phyloP scores from a whole-genome alignment of 2,329 filamentous ascomycete species.

The Coniochaeta ligniaria region DNA sequence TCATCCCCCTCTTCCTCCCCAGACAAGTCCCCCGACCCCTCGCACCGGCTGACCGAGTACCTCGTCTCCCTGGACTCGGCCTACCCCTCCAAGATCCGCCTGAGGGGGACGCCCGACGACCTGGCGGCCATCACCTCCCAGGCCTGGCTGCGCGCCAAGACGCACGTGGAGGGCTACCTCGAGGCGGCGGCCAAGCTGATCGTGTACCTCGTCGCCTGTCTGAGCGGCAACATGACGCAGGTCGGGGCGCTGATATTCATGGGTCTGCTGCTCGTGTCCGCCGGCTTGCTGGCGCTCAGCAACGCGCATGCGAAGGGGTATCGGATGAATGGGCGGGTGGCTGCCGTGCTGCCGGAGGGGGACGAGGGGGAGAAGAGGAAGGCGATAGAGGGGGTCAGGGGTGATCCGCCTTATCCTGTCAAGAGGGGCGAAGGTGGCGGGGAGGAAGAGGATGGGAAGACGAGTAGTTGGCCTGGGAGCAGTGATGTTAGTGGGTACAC shows the following conservation, averaged over 20 bases:
- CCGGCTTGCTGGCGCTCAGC: constrained; percentile 44
- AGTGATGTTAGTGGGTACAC: constrained; percentile 6
- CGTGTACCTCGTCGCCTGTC: constrained; percentile 48
- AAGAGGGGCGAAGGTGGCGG: not conserved
- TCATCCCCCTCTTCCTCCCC: not conserved
- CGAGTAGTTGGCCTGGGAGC: not conserved
- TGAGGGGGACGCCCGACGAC: constrained; percentile 47
- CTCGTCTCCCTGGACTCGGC: constrained; percentile 42
- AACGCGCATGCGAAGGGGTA: constrained; percentile 42
- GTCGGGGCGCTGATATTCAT: constrained; percentile 44
- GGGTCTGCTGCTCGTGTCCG: constrained; percentile 42
- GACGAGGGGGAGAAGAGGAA: not conserved
- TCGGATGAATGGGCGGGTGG: constrained; percentile 42
- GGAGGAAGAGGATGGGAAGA: not conserved
- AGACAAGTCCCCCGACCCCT: constrained; percentile 6
- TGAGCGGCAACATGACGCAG: constrained; percentile 48
- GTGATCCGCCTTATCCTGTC: not conserved
- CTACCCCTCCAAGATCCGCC: constrained; percentile 33
- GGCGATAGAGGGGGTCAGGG: not conserved
- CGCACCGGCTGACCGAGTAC: constrained; percentile 32
- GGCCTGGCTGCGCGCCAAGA: constrained; percentile 47
- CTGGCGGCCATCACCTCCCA: constrained; percentile 53
- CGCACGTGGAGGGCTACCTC: constrained; percentile 40
- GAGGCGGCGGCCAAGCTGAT: constrained; percentile 47
- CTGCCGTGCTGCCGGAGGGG: constrained; percentile 20